phyloP scores from a whole-genome alignment of 2,329 filamentous ascomycete species.

The Hypoxylon sp. region DNA sequence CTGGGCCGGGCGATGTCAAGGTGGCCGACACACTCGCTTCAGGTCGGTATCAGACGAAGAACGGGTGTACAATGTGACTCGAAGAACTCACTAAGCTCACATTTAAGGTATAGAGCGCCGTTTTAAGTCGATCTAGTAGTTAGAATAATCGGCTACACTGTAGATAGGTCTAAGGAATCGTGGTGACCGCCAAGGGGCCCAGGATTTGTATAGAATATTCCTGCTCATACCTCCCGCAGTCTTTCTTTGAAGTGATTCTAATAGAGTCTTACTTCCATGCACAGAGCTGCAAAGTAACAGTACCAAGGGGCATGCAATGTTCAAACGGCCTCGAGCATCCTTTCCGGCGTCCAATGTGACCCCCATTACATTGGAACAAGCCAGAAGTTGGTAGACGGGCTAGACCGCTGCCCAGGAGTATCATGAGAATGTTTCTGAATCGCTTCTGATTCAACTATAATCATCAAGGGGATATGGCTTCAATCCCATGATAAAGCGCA shows the following conservation, averaged over 20 bases:
- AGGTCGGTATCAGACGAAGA: not conserved
- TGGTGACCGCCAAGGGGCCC: no score
- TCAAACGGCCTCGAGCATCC: not conserved
- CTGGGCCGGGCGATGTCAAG: not conserved
- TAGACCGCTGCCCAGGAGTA: conserved; percentile 3
- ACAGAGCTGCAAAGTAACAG: not conserved
- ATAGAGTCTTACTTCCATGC: not conserved
- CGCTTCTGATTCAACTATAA: not conserved
- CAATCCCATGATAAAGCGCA: conserved; percentile 5
- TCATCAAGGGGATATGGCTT: not conserved
- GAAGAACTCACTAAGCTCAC: not conserved
- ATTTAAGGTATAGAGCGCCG: not conserved
- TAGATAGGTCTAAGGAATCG: no score
- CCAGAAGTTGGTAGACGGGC: not conserved
- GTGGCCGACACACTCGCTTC: not conserved
- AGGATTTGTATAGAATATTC: no score
- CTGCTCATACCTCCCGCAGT: no score
- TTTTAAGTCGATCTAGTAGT: not conserved
- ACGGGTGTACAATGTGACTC: not conserved
- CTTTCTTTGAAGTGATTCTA: no score
- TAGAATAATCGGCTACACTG: no score
- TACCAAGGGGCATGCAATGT: not conserved
- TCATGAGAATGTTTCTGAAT: conserved; percentile 2
- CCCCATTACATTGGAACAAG: not conserved
- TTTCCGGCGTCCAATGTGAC: not conserved